A percentile compares a stretch with the other conserved stretches of the same genome.
Evolutionary conservation across 805 yeast genomes (phyloP).

Genomic region (Barnettozyma botsteinii): DNA sequence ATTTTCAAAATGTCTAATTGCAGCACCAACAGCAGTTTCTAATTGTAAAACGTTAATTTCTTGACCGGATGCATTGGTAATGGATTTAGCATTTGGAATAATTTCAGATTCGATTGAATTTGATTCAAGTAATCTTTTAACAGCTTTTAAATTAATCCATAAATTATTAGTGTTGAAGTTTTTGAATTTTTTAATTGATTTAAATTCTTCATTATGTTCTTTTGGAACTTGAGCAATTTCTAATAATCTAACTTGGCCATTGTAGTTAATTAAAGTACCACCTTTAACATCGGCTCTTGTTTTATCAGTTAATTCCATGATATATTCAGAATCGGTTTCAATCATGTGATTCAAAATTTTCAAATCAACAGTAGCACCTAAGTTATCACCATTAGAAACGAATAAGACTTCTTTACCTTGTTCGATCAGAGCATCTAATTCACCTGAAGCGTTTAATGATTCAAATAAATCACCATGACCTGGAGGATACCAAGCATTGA

Average conservation of each 20-base stretch:
- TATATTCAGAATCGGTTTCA: slow-evolving; percentile 85
- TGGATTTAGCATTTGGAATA: slow-evolving; percentile 88
- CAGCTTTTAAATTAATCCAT: slow-evolving; percentile 94
- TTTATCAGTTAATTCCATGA: slow-evolving; percentile 98
- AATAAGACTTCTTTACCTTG: slow-evolving; percentile 94
- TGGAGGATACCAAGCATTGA: slow-evolving; percentile 98
- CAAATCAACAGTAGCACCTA: slow-evolving; percentile 96
- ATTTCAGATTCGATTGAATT: slow-evolving; percentile 85
- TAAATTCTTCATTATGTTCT: slow-evolving; percentile 96
- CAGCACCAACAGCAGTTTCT: slow-evolving; percentile 99
- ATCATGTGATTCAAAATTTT: slow-evolving; percentile 89
- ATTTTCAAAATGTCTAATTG: slow-evolving; percentile 88
- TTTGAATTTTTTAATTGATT: slow-evolving; percentile 94
- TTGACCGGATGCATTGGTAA: slow-evolving; percentile 58
- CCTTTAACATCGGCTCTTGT: slow-evolving; percentile 99
- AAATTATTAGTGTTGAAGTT: slow-evolving; percentile 97
- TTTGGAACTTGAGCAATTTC: slow-evolving; percentile 99
- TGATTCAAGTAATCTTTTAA: slow-evolving; percentile 83
- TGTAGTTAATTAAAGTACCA: slow-evolving; percentile 95
- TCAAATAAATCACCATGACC: slow-evolving; percentile 99
- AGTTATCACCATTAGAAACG: slow-evolving; percentile 96
- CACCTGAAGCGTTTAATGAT: slow-evolving; percentile 82
- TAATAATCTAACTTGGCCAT: slow-evolving; percentile 87
- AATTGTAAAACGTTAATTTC: slow-evolving; percentile 88
- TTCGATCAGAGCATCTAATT: slow-evolving; percentile 79